A percentile compares a stretch with the other conserved stretches of the same genome.
phyloP scores from a whole-genome alignment of 352 stramenopile genomes.

The Phytophthora pinifolia region DNA sequence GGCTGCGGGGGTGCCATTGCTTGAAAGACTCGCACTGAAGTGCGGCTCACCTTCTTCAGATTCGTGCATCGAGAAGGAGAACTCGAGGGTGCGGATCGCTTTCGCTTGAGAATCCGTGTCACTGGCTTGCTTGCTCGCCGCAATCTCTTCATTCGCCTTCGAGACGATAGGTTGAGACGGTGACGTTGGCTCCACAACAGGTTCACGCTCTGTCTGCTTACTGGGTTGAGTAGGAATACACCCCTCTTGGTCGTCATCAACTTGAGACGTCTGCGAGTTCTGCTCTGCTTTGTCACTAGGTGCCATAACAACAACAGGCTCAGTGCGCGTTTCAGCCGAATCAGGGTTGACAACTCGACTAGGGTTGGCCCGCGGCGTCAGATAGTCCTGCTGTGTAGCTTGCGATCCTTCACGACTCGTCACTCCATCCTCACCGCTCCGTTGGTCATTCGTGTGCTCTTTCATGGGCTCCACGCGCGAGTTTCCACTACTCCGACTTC shows the following conservation, averaged over 20 bases:
- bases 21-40: constrained; percentile 35
- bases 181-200: constrained; percentile 10
- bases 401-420: constrained; percentile 29
- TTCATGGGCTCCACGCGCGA: not conserved
- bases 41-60: constrained; percentile 59
- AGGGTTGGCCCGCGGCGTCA: constrained; percentile 29
- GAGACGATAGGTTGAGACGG: constrained; percentile 18
- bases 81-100: constrained; percentile 61
- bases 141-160: constrained; percentile 33
- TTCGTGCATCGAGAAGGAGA: constrained; percentile 60
- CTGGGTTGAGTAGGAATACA: constrained; percentile 50
- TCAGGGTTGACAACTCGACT: constrained; percentile 2
- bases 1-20: constrained; percentile 28
- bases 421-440: constrained; percentile 20
- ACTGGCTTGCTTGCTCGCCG: not conserved
- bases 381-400: constrained; percentile 26
- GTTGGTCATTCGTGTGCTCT: constrained; percentile 5
- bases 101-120: constrained; percentile 41
- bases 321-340: not conserved
- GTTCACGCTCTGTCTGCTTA: constrained; percentile 16
- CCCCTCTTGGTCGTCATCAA: constrained; percentile 42
- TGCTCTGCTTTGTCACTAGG: not conserved
- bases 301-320: not conserved
- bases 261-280: not conserved
- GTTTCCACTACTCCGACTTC: not conserved